Base-by-base conservation (phyloP, 2,329 filamentous ascomycete species). In the Alternaria brassicae region DNA sequence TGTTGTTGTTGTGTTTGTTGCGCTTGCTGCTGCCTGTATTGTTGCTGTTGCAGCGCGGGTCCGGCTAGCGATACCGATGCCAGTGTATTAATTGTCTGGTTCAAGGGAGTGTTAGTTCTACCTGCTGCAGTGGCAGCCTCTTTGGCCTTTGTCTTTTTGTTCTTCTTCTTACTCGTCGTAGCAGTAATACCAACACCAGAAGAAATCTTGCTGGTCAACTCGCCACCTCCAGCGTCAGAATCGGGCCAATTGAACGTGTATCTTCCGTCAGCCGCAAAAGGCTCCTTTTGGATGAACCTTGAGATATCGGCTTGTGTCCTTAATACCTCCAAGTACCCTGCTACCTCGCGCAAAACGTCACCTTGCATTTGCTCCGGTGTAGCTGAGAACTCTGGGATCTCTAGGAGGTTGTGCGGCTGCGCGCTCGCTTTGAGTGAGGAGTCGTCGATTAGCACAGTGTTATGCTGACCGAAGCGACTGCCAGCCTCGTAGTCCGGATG, bases 361-460 rank as follows among this genome's bases (percentile, higher is more conserved):
- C 76, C 71, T 36, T 78, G 70, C 60, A 79, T 69, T 49, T 79
- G 73, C 3, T 80, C 74, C 30, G 75, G 82, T 59, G 12, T 65
- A 4, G 84, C 86, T 2, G 77, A 75, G 72, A 95, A 97, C 77
- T 96, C 92, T 1, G 93, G 91, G 21, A 98, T 84, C 65, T 88
- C 82, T 9, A 98, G 79, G 21, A 95, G 83, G 70, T 98, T 98
- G 79, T 87, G 86, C 1, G 95, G 95, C 77, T 99, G 92, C 55
- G 85, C 89, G 25, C 86, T 83, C 0, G 89, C 93, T 81, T 98
- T 99, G 71, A 93, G 84, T 1, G 79, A 70, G 28, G 89, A 91
- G 78, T 98, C 95, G 68, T 99, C 95, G 37, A 98, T 88, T 25
- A 99, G 83, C 6, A 98, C 84, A 0, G 95, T 98, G 77, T 98